A percentile compares a stretch with the other conserved stretches of the same genome.
These are phyloP conservation scores for Bacterosira constricta DNA, from an alignment of 108 stramenopile species.

Conservation along the genomic window DNA sequence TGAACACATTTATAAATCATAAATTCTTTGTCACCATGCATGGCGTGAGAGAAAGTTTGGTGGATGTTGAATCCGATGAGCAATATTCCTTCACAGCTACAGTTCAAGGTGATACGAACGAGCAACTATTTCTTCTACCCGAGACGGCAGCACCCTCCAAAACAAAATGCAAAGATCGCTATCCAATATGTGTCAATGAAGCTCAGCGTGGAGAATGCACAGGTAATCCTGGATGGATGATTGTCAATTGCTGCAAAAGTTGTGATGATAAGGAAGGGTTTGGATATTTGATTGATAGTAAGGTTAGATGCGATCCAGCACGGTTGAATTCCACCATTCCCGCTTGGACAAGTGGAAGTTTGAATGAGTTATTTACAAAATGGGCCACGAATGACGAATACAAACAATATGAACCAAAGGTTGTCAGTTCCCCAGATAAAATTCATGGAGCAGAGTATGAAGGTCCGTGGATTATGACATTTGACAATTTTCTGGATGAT, in stretches of 20 bases:
- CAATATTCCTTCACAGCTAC: slow-evolving; percentile 32
- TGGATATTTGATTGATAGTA: slow-evolving; percentile 27
- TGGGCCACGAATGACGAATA: slow-evolving; percentile 40
- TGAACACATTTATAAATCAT: slow-evolving; percentile 28
- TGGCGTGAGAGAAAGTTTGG: slow-evolving; percentile 43
- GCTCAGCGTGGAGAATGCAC: slow-evolving; percentile 59
- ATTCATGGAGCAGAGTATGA: slow-evolving; percentile 28
- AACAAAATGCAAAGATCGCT: slow-evolving; percentile 43
- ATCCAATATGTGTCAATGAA: slow-evolving; percentile 48
- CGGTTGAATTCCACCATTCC: slow-evolving; percentile 41
- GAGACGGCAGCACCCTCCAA: slow-evolving; percentile 25
- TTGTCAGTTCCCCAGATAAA: slow-evolving; percentile 29
- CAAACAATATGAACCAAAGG: slow-evolving; percentile 21
- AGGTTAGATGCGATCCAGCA: slow-evolving; percentile 36
- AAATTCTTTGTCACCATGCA: slow-evolving; percentile 44
- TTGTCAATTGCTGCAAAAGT: slow-evolving; percentile 59
- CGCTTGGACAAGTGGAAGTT: slow-evolving; percentile 34
- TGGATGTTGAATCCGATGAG: slow-evolving; percentile 42
- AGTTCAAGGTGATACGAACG: not conserved
- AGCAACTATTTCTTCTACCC: slow-evolving; percentile 28
- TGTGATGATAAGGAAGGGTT: slow-evolving; percentile 52
- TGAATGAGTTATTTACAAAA: slow-evolving; percentile 34
- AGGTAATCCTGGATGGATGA: slow-evolving; percentile 67
- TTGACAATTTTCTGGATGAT: slow-evolving; percentile 56
- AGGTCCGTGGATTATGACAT: slow-evolving; percentile 63